Evolutionary conservation across 148 eudicot species (phyloP).

Genomic region (Chenopodium quinoa): DNA sequence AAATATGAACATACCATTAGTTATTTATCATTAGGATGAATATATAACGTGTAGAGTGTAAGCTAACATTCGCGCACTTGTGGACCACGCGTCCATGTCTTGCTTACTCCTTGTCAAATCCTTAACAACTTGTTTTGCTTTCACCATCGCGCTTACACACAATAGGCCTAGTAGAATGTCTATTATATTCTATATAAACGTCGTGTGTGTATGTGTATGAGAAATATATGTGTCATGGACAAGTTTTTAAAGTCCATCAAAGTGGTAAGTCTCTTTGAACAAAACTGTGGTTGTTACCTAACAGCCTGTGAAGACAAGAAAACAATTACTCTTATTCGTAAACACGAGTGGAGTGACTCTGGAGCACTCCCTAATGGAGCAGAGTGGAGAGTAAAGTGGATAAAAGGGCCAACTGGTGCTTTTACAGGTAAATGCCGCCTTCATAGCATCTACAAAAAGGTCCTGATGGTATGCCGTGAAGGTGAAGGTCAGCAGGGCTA

Average conservation of each 20-base stretch:
- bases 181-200: background rate
- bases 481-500: background rate
- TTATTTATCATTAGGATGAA: too few species aligned
- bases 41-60: too few species aligned
- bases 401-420: background rate
- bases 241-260: slow-evolving; percentile 4
- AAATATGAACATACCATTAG: too few species aligned
- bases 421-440: slow-evolving; percentile 11
- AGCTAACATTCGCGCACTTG: too few species aligned
- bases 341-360: background rate
- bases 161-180: background rate
- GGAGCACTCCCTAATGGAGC: background rate
- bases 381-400: slow-evolving; percentile 12
- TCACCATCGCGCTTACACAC: background rate
- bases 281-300: slow-evolving; percentile 1
- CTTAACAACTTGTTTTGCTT: too few species aligned
- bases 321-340: background rate
- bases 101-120: too few species aligned
- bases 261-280: slow-evolving; percentile 5
- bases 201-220: background rate
- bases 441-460: slow-evolving; percentile 1
- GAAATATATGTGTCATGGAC: background rate
- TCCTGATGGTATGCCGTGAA: background rate
- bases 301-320: slow-evolving; percentile 15
- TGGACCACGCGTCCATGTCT: too few species aligned